phyloP scores from a whole-genome alignment of 2,329 filamentous ascomycete genomes.

The Purpureocillium takamizusanense region DNA sequence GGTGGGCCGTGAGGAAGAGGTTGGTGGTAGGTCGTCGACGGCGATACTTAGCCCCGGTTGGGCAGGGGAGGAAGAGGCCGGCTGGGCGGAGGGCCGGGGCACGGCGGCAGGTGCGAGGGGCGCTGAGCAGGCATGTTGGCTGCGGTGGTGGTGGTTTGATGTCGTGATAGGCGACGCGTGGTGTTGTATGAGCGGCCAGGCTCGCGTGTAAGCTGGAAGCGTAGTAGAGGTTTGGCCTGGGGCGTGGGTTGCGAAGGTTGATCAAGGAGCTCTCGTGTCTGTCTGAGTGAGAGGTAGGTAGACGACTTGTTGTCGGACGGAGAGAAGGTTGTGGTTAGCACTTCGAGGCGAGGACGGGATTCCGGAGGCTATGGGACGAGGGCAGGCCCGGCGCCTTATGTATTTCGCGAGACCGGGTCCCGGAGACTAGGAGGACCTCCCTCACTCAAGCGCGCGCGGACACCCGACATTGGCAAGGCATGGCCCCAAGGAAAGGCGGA shows the following conservation, averaged over 20 bases:
- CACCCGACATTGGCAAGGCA: too few relatives aligned
- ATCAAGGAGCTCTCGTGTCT: too few relatives aligned
- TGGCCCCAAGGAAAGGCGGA: too few relatives aligned
- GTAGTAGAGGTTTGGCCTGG: too few relatives aligned
- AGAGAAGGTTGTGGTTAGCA: conserved; percentile 1
- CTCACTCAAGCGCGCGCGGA: too few relatives aligned
- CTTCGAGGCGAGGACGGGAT: conserved; percentile 3
- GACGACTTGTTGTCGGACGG: background rate
- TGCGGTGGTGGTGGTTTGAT: conserved; percentile 7
- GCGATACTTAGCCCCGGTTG: conserved; percentile 40
- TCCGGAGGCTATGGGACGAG: background rate
- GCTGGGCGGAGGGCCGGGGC: conserved; percentile 56
- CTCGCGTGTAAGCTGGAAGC: background rate
- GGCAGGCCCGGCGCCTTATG: conserved; percentile 4
- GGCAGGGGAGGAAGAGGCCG: conserved; percentile 57
- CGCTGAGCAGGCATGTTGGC: conserved; percentile 46
- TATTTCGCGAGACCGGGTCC: conserved; percentile 1
- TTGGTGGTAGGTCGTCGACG: background rate
- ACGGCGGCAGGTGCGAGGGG: conserved; percentile 57
- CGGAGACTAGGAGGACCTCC: too few relatives aligned
- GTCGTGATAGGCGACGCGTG: conserved; percentile 1
- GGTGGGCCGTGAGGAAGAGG: background rate
- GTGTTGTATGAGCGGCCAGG: background rate
- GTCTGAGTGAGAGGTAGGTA: too few relatives aligned
- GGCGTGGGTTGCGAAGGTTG: background rate